Evolutionary conservation across 345 rosid genomes (phyloP).

Genomic region (Populus pruinosa): DNA sequence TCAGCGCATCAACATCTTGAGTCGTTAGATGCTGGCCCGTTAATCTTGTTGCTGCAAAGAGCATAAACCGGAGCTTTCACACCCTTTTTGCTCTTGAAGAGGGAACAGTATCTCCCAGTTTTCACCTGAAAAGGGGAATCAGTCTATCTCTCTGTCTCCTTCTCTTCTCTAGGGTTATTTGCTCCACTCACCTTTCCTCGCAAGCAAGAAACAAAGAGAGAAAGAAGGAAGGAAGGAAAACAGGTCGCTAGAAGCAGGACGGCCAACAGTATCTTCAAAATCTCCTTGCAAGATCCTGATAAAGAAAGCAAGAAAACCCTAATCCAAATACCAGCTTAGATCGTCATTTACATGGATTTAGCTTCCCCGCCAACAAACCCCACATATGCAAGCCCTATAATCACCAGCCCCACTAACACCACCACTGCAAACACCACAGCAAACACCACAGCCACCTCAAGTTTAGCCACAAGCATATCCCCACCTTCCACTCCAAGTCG

Average conservation of each 20-base stretch:
- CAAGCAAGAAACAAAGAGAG: background rate
- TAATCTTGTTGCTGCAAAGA: background rate
- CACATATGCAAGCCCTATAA: conserved; percentile 7
- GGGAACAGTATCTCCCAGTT: background rate
- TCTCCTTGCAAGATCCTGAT: background rate
- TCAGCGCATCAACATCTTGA: background rate
- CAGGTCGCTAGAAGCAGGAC: background rate
- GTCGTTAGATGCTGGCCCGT: background rate
- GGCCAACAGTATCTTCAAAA: background rate
- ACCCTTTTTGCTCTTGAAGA: background rate
- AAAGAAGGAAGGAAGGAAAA: background rate
- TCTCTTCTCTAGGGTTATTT: background rate
- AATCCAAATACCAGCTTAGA: background rate
- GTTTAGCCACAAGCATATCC: background rate
- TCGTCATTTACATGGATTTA: conserved; percentile 22
- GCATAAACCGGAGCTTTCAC: background rate
- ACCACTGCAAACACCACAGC: background rate
- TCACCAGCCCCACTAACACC: background rate
- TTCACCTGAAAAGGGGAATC: background rate
- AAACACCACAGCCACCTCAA: background rate
- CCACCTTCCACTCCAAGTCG: conserved; percentile 55
- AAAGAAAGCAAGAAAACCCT: conserved; percentile 20
- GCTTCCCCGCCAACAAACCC: conserved; percentile 18
- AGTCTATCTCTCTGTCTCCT: background rate
- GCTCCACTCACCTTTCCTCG: background rate